Percentiles rank a stretch among this genome's conserved stretches.
Conservation (phyloP, 441 rosid species). For the Populus tomentosa region DNA sequence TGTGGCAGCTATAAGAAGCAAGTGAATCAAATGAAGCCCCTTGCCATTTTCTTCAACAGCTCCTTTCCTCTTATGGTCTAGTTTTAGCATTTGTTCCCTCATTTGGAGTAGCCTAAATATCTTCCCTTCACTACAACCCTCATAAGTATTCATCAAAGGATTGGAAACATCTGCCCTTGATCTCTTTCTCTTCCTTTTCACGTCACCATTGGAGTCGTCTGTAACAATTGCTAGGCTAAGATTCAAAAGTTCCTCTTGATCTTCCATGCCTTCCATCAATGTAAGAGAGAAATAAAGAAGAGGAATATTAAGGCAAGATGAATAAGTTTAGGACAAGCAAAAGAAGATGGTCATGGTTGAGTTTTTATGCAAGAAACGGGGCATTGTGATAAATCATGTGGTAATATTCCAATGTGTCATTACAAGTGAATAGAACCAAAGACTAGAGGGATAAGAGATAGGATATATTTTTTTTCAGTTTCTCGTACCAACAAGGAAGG, state of each 20-base stretch:
- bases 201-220: constrained; percentile 5
- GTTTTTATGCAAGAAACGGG: constrained; percentile 29
- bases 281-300: too few species aligned
- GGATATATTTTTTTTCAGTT: too few species aligned
- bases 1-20: constrained; percentile 49
- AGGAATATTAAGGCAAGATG: too few species aligned
- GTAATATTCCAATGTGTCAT: constrained; percentile 35
- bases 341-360: not conserved
- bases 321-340: too few species aligned
- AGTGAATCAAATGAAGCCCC: constrained; percentile 59
- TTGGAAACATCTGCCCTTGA: constrained; percentile 9
- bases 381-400: constrained; percentile 25
- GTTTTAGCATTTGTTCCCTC: constrained; percentile 53
- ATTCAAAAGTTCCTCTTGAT: too few species aligned
- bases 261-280: too few species aligned
- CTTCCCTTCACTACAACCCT: constrained; percentile 35
- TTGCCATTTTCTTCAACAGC: constrained; percentile 31
- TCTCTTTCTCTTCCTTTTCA: constrained; percentile 30
- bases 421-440: constrained; percentile 28
- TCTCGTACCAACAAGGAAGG: too few species aligned
- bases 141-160: constrained; percentile 13
- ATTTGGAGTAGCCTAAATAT: constrained; percentile 41
- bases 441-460: not conserved
- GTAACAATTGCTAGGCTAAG: constrained; percentile 43
- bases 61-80: constrained; percentile 24